Base-by-base conservation (phyloP, 805 yeast genomes). In the Priceomyces fermenticarens region DNA sequence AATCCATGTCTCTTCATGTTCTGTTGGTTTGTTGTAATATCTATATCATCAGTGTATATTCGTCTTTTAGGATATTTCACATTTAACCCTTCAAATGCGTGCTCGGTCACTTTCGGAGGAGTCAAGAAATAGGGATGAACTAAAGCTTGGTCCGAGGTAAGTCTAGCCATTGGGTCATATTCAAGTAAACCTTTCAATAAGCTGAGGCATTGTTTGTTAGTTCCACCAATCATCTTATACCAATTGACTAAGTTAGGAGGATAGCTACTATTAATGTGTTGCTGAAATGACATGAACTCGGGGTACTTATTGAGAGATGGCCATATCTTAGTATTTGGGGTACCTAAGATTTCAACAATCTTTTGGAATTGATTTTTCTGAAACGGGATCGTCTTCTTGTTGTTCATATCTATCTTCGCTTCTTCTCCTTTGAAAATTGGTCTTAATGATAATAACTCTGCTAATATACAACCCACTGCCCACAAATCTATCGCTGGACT, bases 381-480 rank as follows among this genome's bases (percentile, higher is more conserved):
- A 62, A 93, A 93, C 2, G 98, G 97, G 3, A 91, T 90, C 41
- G 81, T 84, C 56, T 91, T 90, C 56, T 89, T 91, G 50, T 85
- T 86, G 45, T 61, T 66, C 35, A 67, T 57, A 59, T 90, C 98
- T 77, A 91, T 85, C 53, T 91, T 91, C 10, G 96, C 93, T 57
- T 93, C 99, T 63, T 93, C 99, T 40, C 99, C 99, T 60, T 93
- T 93, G 67, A 93, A 93, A 8, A 93, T 83, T 0, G 99, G 99
- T 52, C 96, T 68, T 26, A 93, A 64, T 1, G 96, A 87, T 10
- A 93, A 68, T 38, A 93, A 66, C 58, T 93, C 99, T 0, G 97
- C 98, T 50, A 91, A 68, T 3, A 90, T 90, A 60, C 97, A 90
- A 0, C 98, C 98, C 3, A 87, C 88, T 0, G 98, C 96, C 98